Conservation (phyloP, 345 rosid species). For the Pelargonium nanum region DNA sequence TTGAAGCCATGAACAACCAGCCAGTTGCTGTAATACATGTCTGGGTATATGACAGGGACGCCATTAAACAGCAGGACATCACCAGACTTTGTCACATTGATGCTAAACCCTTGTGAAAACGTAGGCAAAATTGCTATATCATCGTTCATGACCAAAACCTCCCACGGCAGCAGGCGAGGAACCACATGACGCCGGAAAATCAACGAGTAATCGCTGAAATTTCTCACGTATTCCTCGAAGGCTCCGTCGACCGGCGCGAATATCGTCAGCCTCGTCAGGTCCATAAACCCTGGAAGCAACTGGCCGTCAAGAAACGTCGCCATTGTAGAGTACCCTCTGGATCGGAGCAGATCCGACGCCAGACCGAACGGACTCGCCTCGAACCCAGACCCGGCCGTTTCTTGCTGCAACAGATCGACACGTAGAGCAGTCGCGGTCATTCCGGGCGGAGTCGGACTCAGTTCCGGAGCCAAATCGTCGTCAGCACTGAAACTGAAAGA, state of each 20-base stretch:
- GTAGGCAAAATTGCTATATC: slow-evolving; percentile 17
- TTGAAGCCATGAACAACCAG: slow-evolving; percentile 32
- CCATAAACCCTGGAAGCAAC: slow-evolving; percentile 20
- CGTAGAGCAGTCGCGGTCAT: neutral
- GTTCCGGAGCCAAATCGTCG: neutral
- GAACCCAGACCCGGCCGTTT: neutral
- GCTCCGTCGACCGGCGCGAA: slow-evolving; percentile 35
- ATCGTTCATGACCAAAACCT: slow-evolving; percentile 19
- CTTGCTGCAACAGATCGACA: neutral
- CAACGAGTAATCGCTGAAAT: slow-evolving; percentile 15
- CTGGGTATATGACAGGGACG: slow-evolving; percentile 14
- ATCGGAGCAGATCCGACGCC: slow-evolving; percentile 20
- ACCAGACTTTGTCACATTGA: slow-evolving; percentile 18
- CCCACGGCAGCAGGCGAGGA: slow-evolving; percentile 24
- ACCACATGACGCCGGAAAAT: slow-evolving; percentile 28
- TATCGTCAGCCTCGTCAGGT: slow-evolving; percentile 16
- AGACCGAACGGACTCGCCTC: slow-evolving; percentile 5
- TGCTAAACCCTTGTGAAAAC: slow-evolving; percentile 19
- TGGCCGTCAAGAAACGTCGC: slow-evolving; percentile 38
- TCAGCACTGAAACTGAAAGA: slow-evolving; percentile 8
- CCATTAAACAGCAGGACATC: slow-evolving; percentile 23
- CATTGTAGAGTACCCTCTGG: slow-evolving; percentile 29
- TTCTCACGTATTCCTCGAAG: slow-evolving; percentile 7
- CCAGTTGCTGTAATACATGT: slow-evolving; percentile 23
- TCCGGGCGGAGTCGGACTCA: slow-evolving; percentile 1